A percentile compares a stretch with the other conserved stretches of the same genome.
Conservation (phyloP, 768 basidiomycete species). For the Russula emetica region DNA sequence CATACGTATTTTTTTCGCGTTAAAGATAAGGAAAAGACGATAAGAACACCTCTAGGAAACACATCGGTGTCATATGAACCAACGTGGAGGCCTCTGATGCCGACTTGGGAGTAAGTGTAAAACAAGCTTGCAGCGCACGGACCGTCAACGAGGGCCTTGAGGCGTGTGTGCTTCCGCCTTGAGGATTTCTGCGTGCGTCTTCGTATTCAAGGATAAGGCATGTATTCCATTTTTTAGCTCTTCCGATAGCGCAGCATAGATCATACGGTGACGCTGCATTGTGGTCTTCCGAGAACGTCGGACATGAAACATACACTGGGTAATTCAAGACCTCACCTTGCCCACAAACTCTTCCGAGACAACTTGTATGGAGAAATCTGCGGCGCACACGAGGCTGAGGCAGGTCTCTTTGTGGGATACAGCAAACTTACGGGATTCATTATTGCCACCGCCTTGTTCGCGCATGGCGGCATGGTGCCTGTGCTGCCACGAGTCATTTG, state of each 20-base stretch:
- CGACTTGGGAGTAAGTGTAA: not conserved
- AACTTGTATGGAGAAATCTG: slow-evolving; percentile 75
- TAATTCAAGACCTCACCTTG: slow-evolving; percentile 47
- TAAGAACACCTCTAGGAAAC: slow-evolving; percentile 3
- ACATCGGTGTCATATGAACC: slow-evolving; percentile 5
- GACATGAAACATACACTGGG: slow-evolving; percentile 16
- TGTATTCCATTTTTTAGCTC: slow-evolving; percentile 71
- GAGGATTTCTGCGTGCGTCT: slow-evolving; percentile 52
- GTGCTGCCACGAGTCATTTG: slow-evolving; percentile 83
- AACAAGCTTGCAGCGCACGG: not conserved
- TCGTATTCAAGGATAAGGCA: slow-evolving; percentile 70
- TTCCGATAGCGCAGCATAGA: slow-evolving; percentile 66
- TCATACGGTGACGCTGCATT: slow-evolving; percentile 77
- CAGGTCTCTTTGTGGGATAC: slow-evolving; percentile 27
- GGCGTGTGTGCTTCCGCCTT: slow-evolving; percentile 24
- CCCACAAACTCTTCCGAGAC: slow-evolving; percentile 70
- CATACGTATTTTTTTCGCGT: slow-evolving; percentile 13
- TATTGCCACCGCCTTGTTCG: slow-evolving; percentile 57
- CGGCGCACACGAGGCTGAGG: slow-evolving; percentile 8
- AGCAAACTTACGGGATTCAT: slow-evolving; percentile 69
- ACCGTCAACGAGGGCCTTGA: slow-evolving; percentile 22
- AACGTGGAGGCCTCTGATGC: not conserved
- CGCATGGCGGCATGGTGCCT: slow-evolving; percentile 82
- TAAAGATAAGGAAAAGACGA: slow-evolving; percentile 14
- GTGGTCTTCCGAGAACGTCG: slow-evolving; percentile 45